Evolutionary conservation across 2,329 filamentous ascomycete species (phyloP), one percentile per base, ranked within the genome.

Genomic region (Cytospora piceicola): DNA sequence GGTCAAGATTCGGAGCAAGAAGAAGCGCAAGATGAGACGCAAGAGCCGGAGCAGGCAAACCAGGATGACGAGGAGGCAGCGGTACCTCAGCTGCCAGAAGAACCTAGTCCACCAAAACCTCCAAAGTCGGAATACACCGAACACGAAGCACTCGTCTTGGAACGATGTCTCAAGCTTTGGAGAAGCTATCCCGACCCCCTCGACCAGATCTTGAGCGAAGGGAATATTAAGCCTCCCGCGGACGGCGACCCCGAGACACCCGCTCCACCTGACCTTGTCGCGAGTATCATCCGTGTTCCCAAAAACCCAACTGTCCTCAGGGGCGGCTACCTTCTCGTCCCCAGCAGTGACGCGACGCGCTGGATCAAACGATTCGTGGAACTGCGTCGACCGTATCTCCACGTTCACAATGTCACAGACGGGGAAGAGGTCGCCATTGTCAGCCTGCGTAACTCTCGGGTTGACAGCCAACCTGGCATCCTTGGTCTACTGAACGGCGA

Each of bases 281-380:
- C 93, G 0, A 92, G 88, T 1, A 89, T 96, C 51, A 87, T 93
- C 61, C 86, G 88, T 51, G 86, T 95, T 11, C 85, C 89, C 62
- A 97, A 96, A 78, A 96, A 95, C 71, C 86, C 89, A 1, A 87
- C 86, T 53, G 84, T 95, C 0, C 83, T 96, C 71, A 97, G 96
- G 79, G 89, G 92, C 20, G 94, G 94, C 20, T 96, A 95, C 76
- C 85, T 99, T 20, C 83, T 98, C 53, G 91, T 92, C 3, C 93
- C 93, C 0, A 93, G 93, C 73, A 89, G 88, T 63, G 90, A 92
- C 62, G 92, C 89, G 42, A 91, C 89, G 27, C 87, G 90, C 68
- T 99, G 95, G 95, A 86, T 95, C 32, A 92, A 94, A 72, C 89
- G 94, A 52, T 98, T 96, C 74, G 92, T 97, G 58, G 95, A 99